Evolutionary conservation across 768 basidiomycete genomes (phyloP).

Genomic region (Rubroboletus pulcherrimus): DNA sequence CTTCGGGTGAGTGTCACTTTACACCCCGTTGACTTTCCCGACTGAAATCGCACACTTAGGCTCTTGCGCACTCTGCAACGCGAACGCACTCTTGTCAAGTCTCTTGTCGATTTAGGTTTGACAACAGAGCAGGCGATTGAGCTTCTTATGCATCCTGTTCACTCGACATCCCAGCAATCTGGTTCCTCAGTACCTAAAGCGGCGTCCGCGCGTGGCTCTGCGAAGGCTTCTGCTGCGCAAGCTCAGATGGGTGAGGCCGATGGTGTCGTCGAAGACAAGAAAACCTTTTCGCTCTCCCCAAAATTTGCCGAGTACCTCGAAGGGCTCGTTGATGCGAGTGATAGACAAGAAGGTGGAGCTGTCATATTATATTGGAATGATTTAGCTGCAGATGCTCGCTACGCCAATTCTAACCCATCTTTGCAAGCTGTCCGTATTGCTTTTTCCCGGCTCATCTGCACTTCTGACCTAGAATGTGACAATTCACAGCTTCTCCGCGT

Average conservation of each 20-base stretch:
- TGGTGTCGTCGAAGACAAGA: slow-evolving; percentile 59
- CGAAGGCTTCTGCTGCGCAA: slow-evolving; percentile 4
- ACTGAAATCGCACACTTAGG: slow-evolving; percentile 29
- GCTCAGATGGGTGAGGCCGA: not conserved
- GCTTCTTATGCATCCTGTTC: slow-evolving; percentile 60
- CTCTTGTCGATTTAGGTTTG: slow-evolving; percentile 61
- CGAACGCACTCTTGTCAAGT: slow-evolving; percentile 61
- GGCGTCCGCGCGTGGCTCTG: slow-evolving; percentile 8
- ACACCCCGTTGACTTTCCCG: not conserved
- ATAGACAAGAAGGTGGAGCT: slow-evolving; percentile 72
- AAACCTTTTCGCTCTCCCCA: slow-evolving; percentile 77
- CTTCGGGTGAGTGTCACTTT: slow-evolving; percentile 47
- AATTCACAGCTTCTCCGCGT: slow-evolving; percentile 26
- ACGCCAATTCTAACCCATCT: slow-evolving; percentile 49
- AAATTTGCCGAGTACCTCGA: slow-evolving; percentile 38
- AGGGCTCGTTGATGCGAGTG: slow-evolving; percentile 88
- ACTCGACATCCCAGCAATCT: slow-evolving; percentile 51
- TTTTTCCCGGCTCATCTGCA: not conserved
- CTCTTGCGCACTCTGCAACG: slow-evolving; percentile 68
- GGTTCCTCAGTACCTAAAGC: not conserved
- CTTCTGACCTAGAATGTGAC: slow-evolving; percentile 1
- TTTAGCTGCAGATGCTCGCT: slow-evolving; percentile 74
- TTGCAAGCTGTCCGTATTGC: slow-evolving; percentile 43
- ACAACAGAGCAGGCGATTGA: slow-evolving; percentile 63
- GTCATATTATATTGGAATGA: slow-evolving; percentile 90